Conservation (phyloP, 306 rosid genomes). For the Lupinus albus region DNA sequence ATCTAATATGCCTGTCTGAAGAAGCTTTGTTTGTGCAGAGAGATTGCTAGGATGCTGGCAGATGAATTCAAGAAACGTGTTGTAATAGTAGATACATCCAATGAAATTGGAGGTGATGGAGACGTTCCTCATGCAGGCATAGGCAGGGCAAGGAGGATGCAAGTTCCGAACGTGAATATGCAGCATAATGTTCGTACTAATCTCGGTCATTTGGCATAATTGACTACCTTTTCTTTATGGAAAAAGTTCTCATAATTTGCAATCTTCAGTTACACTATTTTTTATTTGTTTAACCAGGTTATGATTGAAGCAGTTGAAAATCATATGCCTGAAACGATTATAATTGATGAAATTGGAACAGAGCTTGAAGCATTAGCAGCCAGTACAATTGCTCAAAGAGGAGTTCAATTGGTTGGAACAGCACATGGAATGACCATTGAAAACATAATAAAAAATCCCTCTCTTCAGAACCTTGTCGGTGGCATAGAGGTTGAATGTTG, state of each 20-base stretch:
- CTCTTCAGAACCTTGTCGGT: constrained; percentile 91
- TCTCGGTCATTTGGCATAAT: constrained; percentile 31
- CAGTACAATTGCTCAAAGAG: constrained; percentile 99
- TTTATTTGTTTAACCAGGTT: constrained; percentile 54
- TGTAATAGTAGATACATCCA: constrained; percentile 95
- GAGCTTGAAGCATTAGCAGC: constrained; percentile 99
- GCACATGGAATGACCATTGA: constrained; percentile 97
- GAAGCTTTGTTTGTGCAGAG: constrained; percentile 62
- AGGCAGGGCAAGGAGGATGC: constrained; percentile 98
- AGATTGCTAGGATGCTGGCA: constrained; percentile 95
- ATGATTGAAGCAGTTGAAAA: constrained; percentile 99
- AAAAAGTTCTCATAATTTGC: background rate
- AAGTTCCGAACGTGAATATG: constrained; percentile 94
- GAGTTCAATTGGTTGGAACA: constrained; percentile 96
- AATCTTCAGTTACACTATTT: background rate
- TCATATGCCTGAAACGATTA: constrained; percentile 94
- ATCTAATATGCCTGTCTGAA: constrained; percentile 35
- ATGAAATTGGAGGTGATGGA: constrained; percentile 98
- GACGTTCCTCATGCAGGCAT: constrained; percentile 96
- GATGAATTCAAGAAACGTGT: constrained; percentile 88
- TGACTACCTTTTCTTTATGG: constrained; percentile 32
- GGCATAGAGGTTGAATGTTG: constrained; percentile 81
- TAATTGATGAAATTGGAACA: constrained; percentile 98
- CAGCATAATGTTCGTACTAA: constrained; percentile 77
- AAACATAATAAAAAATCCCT: constrained; percentile 83